Conservation (phyloP, 2,329 filamentous ascomycete genomes). For the Talaromyces sp. region DNA sequence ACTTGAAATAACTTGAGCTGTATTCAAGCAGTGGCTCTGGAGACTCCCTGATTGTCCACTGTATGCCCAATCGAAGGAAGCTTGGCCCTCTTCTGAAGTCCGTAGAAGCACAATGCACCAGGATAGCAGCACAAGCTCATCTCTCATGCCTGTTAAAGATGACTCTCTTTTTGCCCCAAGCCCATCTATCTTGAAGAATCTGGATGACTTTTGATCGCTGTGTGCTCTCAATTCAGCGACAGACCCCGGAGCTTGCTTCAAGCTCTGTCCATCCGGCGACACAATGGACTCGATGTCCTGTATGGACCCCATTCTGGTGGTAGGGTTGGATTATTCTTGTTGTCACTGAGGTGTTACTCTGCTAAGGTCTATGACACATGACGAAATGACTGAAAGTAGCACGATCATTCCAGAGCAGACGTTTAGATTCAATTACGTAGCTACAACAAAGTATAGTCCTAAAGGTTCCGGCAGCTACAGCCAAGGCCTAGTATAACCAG, state of each 20-base stretch:
- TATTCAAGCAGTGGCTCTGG: not conserved
- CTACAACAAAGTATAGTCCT: not conserved
- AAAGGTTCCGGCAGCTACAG: not conserved
- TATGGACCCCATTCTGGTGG: conserved; percentile 8
- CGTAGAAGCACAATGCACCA: conserved; percentile 48
- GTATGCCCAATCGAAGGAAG: conserved; percentile 43
- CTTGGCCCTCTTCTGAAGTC: conserved; percentile 39
- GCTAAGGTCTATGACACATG: not conserved
- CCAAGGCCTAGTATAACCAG: not conserved
- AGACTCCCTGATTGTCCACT: conserved; percentile 5
- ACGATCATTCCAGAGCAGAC: not conserved
- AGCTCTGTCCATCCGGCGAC: not conserved
- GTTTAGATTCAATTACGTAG: not conserved
- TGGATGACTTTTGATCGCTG: not conserved
- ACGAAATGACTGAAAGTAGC: not conserved
- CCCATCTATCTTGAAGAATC: conserved; percentile 6
- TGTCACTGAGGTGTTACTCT: not conserved
- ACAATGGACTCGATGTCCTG: not conserved
- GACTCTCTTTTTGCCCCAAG: conserved; percentile 26
- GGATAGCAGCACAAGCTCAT: conserved; percentile 43
- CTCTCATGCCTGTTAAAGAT: conserved; percentile 36
- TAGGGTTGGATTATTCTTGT: not conserved
- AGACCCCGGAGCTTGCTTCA: not conserved
- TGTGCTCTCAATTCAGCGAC: not conserved
- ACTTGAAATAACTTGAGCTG: not conserved